Evolutionary conservation across 805 yeast species (phyloP), one percentile per base, ranked within the genome.

Genomic region (Yamadazyma olivae): DNA sequence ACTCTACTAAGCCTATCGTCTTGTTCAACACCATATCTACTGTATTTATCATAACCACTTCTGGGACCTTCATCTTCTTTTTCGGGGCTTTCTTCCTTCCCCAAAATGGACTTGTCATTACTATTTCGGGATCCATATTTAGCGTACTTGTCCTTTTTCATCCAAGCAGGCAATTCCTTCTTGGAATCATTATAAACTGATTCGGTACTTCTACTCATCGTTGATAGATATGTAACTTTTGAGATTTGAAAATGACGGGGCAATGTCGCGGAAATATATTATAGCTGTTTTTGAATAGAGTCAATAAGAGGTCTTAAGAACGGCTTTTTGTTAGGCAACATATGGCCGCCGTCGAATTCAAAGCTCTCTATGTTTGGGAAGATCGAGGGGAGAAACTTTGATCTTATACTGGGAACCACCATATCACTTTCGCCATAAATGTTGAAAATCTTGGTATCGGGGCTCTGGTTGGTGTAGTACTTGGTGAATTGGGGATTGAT

Each of bases 301-400:
- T 44, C 48, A 12, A 51, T 35, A 7, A 53, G 41, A 6, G 54
- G 49, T 8, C 33, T 18, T 17, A 51, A 31, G 34, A 51, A 46
- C 10, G 30, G 52, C 18, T 43, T 43, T 27, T 47, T 43, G 41
- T 53, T 58, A 10, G 67, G 69, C 19, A 64, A 44, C 42, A 46
- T 58, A 45, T 67, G 73, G 4, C 64, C 67, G 2, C 70, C 71
- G 6, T 59, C 66, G 35, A 63, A 67, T 28, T 36, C 44, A 24
- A 57, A 49, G 6, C 37, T 41, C 14, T 32, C 43, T 8, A 49
- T 48, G 6, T 42, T 36, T 6, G 42, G 33, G 33, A 46, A 62
- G 5, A 53, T 34, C 3, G 44, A 33, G 16, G 50, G 46, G 27
- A 64, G 50, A 35, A 45, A 54, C 33, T 44, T 37, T 0, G 65